Base-by-base conservation (phyloP, 768 basidiomycete genomes). In the Lactifluus pinguis region DNA sequence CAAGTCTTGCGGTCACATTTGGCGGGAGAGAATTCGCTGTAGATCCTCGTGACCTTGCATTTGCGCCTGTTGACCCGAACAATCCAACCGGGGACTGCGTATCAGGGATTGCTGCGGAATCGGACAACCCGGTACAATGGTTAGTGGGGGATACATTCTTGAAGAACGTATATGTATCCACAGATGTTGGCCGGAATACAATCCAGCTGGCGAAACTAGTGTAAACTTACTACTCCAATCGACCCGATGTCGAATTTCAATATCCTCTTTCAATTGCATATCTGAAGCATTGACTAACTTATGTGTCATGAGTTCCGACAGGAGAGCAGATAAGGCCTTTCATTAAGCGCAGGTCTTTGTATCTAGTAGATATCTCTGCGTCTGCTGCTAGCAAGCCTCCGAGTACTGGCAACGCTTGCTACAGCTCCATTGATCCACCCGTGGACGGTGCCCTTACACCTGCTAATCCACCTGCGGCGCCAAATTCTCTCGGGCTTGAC, bases 121-220 rank as follows among this genome's bases (percentile, higher is more conserved):
- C 89, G 44, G 84, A 81, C 47, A 80, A 79, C 59, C 72, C 76
- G 10, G 79, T 73, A 3, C 79, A 85, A 65, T 90, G 86, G 87
- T 79, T 92, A 61, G 76, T 86, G 39, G 87, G 87, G 32, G 89
- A 86, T 65, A 83, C 84, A 29, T 89, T 88, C 76, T 73, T 88
- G 68, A 89, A 89, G 79, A 89, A 87, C 66, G 86, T 78, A 0
- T 87, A 87, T 69, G 84, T 85, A 69, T 85, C 85, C 6, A 84
- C 81, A 11, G 75, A 89, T 64, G 80, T 81, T 14, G 70, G 62
- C 13, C 77, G 78, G 65, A 85, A 87, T 69, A 74, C 77, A 44
- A 75, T 88, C 36, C 81, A 78, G 30, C 76, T 88, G 13, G 56
- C 48, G 8, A 41, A 57, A 19, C 29, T 58, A 9, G 34, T 13